phyloP scores from a whole-genome alignment of 2,329 filamentous ascomycete species.

The Chaetomiaceae sp. region DNA sequence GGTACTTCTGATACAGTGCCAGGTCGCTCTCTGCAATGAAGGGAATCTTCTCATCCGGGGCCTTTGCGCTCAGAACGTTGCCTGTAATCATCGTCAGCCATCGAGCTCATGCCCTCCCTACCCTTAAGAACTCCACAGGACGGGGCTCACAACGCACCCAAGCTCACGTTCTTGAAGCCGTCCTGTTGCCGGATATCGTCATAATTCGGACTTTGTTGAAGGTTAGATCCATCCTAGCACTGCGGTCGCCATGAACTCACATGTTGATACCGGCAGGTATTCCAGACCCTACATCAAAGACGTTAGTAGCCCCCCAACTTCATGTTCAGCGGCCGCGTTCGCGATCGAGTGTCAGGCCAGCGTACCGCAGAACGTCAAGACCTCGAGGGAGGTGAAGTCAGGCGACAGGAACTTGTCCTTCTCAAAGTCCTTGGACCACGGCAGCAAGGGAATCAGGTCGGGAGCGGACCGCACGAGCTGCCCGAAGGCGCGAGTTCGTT shows the following conservation, averaged over 20 bases:
- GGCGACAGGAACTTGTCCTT: slow-evolving; percentile 94
- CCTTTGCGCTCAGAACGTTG: slow-evolving; percentile 86
- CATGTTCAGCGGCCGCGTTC: no score
- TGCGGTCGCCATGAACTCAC: slow-evolving; percentile 22
- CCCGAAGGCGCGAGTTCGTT: slow-evolving; percentile 81
- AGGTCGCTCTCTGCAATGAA: slow-evolving; percentile 79
- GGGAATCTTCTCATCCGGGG: slow-evolving; percentile 84
- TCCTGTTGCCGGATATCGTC: slow-evolving; percentile 74
- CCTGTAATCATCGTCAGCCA: slow-evolving; percentile 31
- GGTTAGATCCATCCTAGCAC: not conserved
- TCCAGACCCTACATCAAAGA: slow-evolving; percentile 38
- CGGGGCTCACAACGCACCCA: slow-evolving; percentile 40
- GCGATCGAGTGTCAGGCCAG: no score
- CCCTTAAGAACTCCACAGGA: no score
- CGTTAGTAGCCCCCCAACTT: no score
- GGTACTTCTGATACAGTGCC: slow-evolving; percentile 71
- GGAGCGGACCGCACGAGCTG: slow-evolving; percentile 78
- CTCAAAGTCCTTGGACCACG: slow-evolving; percentile 84
- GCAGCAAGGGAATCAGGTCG: slow-evolving; percentile 77
- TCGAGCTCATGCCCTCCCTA: not conserved
- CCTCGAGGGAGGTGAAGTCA: slow-evolving; percentile 92
- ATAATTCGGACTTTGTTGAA: slow-evolving; percentile 51
- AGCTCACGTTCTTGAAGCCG: slow-evolving; percentile 88
- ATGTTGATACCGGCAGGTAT: slow-evolving; percentile 66
- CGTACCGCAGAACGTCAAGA: slow-evolving; percentile 67